Conservation (phyloP, 306 rosid genomes). For the Lathyrus oleraceus region DNA sequence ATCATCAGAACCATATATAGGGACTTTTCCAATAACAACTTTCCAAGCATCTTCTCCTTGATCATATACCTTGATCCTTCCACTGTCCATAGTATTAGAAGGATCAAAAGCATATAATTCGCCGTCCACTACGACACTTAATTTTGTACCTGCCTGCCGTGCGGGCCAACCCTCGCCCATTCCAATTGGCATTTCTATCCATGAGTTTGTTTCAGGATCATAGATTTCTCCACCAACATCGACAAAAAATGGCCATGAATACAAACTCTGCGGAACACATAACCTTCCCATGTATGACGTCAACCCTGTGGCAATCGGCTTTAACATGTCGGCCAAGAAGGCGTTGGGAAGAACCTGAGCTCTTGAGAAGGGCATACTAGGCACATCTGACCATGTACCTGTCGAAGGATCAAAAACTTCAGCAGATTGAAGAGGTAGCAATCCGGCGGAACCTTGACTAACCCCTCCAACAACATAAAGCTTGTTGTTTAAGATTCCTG, state of each 20-base stretch:
- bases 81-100: slow-evolving; percentile 69
- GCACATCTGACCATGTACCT: slow-evolving; percentile 67
- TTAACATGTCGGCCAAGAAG: slow-evolving; percentile 82
- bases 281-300: slow-evolving; percentile 84
- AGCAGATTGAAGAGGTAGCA: slow-evolving; percentile 89
- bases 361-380: slow-evolving; percentile 92
- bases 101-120: slow-evolving; percentile 93
- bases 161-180: slow-evolving; percentile 99
- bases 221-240: slow-evolving; percentile 95
- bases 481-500: slow-evolving; percentile 76
- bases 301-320: slow-evolving; percentile 90
- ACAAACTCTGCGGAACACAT: slow-evolving; percentile 86
- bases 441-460: slow-evolving; percentile 76
- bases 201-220: slow-evolving; percentile 78
- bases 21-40: slow-evolving; percentile 77
- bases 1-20: slow-evolving; percentile 73
- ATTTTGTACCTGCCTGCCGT: slow-evolving; percentile 81
- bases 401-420: slow-evolving; percentile 84
- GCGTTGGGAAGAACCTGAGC: slow-evolving; percentile 76
- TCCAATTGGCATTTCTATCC: slow-evolving; percentile 91
- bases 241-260: slow-evolving; percentile 95
- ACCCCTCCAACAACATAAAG: slow-evolving; percentile 97
- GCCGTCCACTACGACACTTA: slow-evolving; percentile 82
- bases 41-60: slow-evolving; percentile 83
- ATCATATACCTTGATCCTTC: slow-evolving; percentile 89